Evolutionary conservation across 768 basidiomycete species (phyloP), one percentile per base, ranked within the genome.

Genomic region (Lentinula sp.): DNA sequence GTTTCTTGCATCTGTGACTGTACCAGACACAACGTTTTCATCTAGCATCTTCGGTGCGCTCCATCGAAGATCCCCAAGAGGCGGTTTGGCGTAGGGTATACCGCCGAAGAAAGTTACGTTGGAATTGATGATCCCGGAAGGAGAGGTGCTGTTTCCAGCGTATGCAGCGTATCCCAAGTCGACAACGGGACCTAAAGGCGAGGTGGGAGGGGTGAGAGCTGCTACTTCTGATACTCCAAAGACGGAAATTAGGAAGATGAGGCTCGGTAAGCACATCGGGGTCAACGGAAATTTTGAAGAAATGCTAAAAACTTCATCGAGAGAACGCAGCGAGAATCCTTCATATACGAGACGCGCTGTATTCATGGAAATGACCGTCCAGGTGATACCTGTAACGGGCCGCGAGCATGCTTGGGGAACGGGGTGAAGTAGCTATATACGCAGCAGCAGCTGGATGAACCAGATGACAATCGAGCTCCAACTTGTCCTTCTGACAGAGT

Each of bases 1-100:
- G 57, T 72, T 74, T 52, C 78, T 64, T 32, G 79, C 79, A 65
- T 81, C 80, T 13, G 69, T 66, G 6, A 80, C 70, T 32, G 64
- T 49, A 12, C 64, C 63, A 0, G 70, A 62, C 20, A 50, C 57
- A 1, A 16, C 59, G 4, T 53, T 53, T 59, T 79, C 79, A 59
- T 80, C 67, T 36, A 81, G 65, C 49, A 62, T 61, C 18, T 63
- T 65, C 1, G 79, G 77, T 15, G 74, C 73, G 46, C 77, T 65
- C 67, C 76, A 80, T 18, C 79, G 69, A 7, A 77, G 64, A 23
- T 77, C 60, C 7, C 76, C 74, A 6, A 79, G 52, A 12, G 79
- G 79, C 12, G 79, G 73, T 61, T 76, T 70, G 3, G 76, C 77
- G 61, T 73, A 80, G 4, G 76, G 77, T 12, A 80, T 76, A 46